Percentiles rank a stretch among this genome's conserved stretches.
phyloP scores from a whole-genome alignment of 169 alveolate species.

The Theileria luwenshuni region DNA sequence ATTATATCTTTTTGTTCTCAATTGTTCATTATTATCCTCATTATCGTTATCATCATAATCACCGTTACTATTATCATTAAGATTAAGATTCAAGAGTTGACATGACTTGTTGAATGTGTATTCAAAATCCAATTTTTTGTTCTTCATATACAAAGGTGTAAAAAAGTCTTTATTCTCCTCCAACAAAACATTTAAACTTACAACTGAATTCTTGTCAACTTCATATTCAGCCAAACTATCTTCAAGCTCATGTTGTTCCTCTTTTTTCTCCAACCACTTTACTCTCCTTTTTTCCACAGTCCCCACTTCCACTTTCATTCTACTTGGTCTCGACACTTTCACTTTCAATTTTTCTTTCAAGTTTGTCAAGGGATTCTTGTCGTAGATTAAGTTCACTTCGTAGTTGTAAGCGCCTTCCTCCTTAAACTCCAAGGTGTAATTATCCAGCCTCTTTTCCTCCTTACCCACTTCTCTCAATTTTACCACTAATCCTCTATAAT shows the following conservation, averaged over 20 bases:
- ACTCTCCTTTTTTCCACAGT: no score
- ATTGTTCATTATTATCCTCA: no score
- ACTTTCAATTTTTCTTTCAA: neutral
- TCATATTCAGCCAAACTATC: neutral
- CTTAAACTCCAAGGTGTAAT: neutral
- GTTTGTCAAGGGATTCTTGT: neutral
- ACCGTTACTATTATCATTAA: no score
- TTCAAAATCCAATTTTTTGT: neutral
- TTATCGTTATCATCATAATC: no score
- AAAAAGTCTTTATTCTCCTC: neutral
- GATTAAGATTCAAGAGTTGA: neutral
- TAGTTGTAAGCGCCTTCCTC: neutral
- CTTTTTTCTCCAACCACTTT: neutral
- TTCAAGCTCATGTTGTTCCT: neutral
- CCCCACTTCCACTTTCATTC: neutral
- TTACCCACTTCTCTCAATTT: neutral
- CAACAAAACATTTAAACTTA: conserved; percentile 1
- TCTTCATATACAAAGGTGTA: conserved; percentile 19
- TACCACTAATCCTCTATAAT: neutral
- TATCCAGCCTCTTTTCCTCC: neutral
- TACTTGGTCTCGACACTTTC: conserved; percentile 1
- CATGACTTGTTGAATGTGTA: conserved; percentile 3
- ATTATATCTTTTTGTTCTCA: neutral
- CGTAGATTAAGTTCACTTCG: conserved; percentile 1
- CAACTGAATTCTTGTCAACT: conserved; percentile 10